These are phyloP conservation scores for Kodamaea derodonti DNA, from an alignment of 1,139 yeast genomes.

Conservation along the genomic window DNA sequence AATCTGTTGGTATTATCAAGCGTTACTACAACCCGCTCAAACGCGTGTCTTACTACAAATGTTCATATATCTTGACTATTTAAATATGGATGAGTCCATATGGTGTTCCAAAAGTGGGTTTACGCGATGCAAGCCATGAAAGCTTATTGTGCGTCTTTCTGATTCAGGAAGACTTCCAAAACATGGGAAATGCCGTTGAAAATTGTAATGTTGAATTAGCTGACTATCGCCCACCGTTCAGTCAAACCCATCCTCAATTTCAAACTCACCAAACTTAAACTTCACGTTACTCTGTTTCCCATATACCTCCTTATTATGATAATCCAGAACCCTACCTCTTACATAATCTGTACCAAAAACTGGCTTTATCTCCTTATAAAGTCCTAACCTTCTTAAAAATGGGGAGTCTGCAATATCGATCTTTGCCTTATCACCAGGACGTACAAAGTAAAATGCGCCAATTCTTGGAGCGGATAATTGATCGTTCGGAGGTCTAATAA, in stretches of 20 bases:
- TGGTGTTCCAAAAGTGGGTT: no score
- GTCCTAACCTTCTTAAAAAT: slow-evolving; percentile 23
- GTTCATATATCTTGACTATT: no score
- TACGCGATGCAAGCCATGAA: no score
- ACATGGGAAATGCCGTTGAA: no score
- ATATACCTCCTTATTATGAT: slow-evolving; percentile 22
- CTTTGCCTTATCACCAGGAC: slow-evolving; percentile 29
- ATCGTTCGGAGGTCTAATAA: slow-evolving; percentile 29
- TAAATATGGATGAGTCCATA: no score
- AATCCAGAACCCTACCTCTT: slow-evolving; percentile 24
- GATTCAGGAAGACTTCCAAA: no score
- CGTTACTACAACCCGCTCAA: no score
- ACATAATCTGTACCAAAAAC: slow-evolving; percentile 29
- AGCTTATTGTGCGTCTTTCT: no score
- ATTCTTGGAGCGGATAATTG: slow-evolving; percentile 26
- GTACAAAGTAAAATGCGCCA: slow-evolving; percentile 31
- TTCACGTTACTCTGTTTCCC: slow-evolving; percentile 20
- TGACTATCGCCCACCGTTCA: no score
- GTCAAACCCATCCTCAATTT: slow-evolving; percentile 25
- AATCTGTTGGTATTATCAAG: no score
- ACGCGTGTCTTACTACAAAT: no score
- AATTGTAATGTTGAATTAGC: no score
- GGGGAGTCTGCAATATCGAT: slow-evolving; percentile 31
- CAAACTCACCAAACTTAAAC: slow-evolving; percentile 25
- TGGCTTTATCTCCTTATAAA: slow-evolving; percentile 20